A percentile compares a stretch with the other conserved stretches of the same genome.
Conservation (phyloP, 257 asterid genomes). For the Solanum piurae region DNA sequence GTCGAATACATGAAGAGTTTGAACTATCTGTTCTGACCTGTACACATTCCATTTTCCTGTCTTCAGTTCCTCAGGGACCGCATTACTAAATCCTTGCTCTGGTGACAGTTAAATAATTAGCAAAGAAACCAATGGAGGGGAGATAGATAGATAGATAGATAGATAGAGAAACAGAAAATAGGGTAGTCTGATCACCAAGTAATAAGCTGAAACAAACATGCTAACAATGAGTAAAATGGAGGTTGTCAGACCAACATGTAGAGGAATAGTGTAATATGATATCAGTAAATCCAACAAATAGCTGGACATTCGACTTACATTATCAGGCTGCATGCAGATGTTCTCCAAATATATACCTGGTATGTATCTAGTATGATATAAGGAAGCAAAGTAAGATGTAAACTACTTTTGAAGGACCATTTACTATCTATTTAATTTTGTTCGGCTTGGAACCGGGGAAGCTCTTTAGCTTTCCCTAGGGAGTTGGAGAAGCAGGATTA, state of each 20-base stretch:
- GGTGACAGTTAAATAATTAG: constrained; percentile 8
- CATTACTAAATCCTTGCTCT: constrained; percentile 59
- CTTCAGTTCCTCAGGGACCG: constrained; percentile 56
- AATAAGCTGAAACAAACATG: not conserved
- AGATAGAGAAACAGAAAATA: not conserved
- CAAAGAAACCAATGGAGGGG: not conserved
- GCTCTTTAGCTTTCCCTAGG: not conserved
- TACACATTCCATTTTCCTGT: constrained; percentile 69
- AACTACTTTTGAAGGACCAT: not conserved
- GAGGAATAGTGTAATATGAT: not conserved
- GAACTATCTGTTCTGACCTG: constrained; percentile 24
- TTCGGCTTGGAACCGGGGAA: not conserved
- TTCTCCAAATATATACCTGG: not conserved
- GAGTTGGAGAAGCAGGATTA: not conserved
- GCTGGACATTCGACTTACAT: not conserved
- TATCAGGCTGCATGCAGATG: not conserved
- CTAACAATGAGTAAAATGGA: not conserved
- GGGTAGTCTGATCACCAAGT: not conserved
- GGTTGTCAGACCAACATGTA: not conserved
- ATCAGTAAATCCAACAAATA: not conserved
- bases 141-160: not conserved
- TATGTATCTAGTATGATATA: not conserved
- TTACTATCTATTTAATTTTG: not conserved
- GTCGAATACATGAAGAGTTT: not conserved
- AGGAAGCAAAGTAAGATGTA: not conserved